Conservation (phyloP, 2,329 filamentous ascomycete species). For the Nothophoma quercina region DNA sequence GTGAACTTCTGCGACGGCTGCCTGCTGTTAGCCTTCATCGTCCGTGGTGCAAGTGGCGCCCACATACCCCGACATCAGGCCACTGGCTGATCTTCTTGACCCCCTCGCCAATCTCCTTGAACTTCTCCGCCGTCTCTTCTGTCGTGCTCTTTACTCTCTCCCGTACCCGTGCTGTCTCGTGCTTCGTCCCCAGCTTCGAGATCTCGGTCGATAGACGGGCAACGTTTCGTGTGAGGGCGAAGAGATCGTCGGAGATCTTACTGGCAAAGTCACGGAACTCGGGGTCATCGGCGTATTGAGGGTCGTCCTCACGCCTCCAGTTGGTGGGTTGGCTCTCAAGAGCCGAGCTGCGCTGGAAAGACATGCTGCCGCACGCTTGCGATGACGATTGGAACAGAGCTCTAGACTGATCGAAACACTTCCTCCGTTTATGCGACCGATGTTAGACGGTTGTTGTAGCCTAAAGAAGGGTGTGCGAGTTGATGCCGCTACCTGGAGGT, state of each 20-base stretch:
- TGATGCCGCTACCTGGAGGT: constrained; percentile 36
- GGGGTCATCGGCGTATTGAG: constrained; percentile 87
- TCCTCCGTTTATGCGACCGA: constrained; percentile 12
- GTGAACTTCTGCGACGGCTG: constrained; percentile 96
- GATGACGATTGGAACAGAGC: neutral
- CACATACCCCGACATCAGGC: constrained; percentile 74
- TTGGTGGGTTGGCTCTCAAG: constrained; percentile 81
- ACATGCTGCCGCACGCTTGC: constrained; percentile 65
- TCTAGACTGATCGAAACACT: neutral
- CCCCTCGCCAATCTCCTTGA: constrained; percentile 91
- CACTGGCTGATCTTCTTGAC: constrained; percentile 89
- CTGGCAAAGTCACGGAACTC: constrained; percentile 86
- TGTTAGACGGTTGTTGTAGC: constrained; percentile 5
- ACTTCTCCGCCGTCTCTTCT: constrained; percentile 83
- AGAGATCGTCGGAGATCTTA: constrained; percentile 85
- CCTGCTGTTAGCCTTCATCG: constrained; percentile 21
- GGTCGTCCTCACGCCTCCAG: constrained; percentile 72
- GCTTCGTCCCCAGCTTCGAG: constrained; percentile 83
- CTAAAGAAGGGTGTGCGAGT: constrained; percentile 13
- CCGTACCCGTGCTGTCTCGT: constrained; percentile 88
- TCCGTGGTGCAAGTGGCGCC: constrained; percentile 8
- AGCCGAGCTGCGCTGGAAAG: constrained; percentile 85
- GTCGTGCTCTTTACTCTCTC: constrained; percentile 89
- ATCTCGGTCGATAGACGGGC: constrained; percentile 85
- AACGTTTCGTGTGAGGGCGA: constrained; percentile 87